These are phyloP conservation scores for Tanacetum coccineum DNA, from an alignment of 129 eudicot genomes.

Conservation along the genomic window DNA sequence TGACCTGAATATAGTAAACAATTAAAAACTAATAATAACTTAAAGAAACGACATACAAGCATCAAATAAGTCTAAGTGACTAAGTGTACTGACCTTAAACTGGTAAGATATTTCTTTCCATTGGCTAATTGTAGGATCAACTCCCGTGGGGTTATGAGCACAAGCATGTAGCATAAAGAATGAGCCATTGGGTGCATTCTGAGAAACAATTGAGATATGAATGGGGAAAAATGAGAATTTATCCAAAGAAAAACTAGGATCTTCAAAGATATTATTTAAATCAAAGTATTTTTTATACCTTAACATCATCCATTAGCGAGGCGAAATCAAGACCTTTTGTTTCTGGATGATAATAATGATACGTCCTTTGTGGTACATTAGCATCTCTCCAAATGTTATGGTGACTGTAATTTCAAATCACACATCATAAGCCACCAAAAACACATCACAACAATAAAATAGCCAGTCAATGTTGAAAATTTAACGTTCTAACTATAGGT, in stretches of 20 bases:
- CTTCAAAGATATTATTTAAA: background rate
- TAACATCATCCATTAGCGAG: constrained; percentile 78
- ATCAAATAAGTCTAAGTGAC: background rate
- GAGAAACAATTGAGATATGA: constrained; percentile 19
- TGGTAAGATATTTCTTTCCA: constrained; percentile 88
- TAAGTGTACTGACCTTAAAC: constrained; percentile 52
- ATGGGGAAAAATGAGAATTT: background rate
- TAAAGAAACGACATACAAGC: background rate
- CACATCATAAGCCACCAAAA: constrained; percentile 26
- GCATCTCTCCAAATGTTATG: constrained; percentile 99
- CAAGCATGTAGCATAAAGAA: constrained; percentile 98
- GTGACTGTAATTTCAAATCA: constrained; percentile 51
- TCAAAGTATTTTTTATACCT: constrained; percentile 39
- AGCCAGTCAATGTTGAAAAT: background rate
- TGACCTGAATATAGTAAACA: constrained; percentile 47
- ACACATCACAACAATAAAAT: constrained; percentile 1
- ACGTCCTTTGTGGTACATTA: constrained; percentile 70
- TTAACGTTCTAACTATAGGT: background rate
- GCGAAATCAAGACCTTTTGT: constrained; percentile 86
- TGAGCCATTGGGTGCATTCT: constrained; percentile 98
- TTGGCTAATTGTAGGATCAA: constrained; percentile 90
- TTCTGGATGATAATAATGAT: constrained; percentile 84
- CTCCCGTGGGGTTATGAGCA: constrained; percentile 99
- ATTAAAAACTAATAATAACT: background rate
- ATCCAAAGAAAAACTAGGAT: too few species aligned